phyloP scores from a whole-genome alignment of 2,329 filamentous ascomycete species.

The Penicillium sp. region DNA sequence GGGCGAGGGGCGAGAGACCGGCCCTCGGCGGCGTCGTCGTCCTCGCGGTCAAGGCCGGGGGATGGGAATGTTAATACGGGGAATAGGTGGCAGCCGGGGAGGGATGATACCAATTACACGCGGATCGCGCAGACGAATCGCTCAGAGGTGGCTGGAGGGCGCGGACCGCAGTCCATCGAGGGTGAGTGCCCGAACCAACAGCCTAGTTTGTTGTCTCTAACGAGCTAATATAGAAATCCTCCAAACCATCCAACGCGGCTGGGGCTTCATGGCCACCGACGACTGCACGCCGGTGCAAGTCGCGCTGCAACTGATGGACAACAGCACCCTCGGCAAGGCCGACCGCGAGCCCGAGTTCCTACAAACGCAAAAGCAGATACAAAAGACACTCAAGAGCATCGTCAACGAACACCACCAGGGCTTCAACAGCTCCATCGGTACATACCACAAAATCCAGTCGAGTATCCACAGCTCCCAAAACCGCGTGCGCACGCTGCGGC shows the following conservation, averaged over 20 bases:
- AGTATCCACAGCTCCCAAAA: conserved; percentile 87
- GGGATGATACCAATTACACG: conserved; percentile 24
- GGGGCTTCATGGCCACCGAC: conserved; percentile 84
- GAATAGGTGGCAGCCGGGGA: conserved; percentile 22
- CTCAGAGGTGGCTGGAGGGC: conserved; percentile 16
- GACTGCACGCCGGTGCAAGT: conserved; percentile 91
- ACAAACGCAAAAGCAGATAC: conserved; percentile 79
- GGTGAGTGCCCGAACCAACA: conserved; percentile 20
- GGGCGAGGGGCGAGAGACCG: conserved; percentile 24
- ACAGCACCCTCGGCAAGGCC: conserved; percentile 86
- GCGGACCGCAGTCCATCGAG: conserved; percentile 34
- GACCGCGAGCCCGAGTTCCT: conserved; percentile 83
- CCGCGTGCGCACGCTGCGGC: conserved; percentile 75
- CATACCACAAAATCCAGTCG: conserved; percentile 96
- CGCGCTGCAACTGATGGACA: conserved; percentile 90
- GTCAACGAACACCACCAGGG: conserved; percentile 98
- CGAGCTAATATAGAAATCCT: conserved; percentile 53
- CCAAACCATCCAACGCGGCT: conserved; percentile 79
- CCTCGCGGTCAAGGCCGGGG: conserved; percentile 33
- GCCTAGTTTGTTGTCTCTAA: neutral
- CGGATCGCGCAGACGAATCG: conserved; percentile 18
- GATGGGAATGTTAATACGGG: conserved; percentile 27
- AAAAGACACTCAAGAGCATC: conserved; percentile 86
- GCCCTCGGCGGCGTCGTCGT: conserved; percentile 24
- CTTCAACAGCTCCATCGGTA: conserved; percentile 98